phyloP scores from a whole-genome alignment of 2,329 filamentous ascomycete genomes.

The Penicillium sp. region DNA sequence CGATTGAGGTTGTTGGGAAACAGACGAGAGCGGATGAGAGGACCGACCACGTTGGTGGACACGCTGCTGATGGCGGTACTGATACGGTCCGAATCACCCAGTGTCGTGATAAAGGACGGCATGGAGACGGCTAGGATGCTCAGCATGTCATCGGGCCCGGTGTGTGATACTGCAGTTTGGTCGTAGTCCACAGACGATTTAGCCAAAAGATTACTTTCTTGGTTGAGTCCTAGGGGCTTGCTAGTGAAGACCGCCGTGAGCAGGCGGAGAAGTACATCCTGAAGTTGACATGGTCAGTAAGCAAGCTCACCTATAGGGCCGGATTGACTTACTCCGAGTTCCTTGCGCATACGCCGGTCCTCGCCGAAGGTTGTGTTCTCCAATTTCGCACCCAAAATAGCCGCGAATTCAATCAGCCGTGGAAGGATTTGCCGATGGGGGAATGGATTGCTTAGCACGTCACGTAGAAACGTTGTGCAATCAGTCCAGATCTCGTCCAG shows the following conservation, averaged over 20 bases:
- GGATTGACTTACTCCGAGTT: constrained; percentile 65
- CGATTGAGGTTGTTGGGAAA: constrained; percentile 81
- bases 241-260: constrained; percentile 93
- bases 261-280: constrained; percentile 85
- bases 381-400: constrained; percentile 86
- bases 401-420: constrained; percentile 78
- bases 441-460: constrained; percentile 87
- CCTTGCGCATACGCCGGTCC: constrained; percentile 83
- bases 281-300: constrained; percentile 19
- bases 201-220: constrained; percentile 46
- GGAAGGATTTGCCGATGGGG: constrained; percentile 89
- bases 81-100: constrained; percentile 81
- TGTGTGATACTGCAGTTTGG: constrained; percentile 31
- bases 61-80: constrained; percentile 72
- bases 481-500: constrained; percentile 98
- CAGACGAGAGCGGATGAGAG: constrained; percentile 72
- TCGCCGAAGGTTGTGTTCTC: constrained; percentile 98
- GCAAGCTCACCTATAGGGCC: not conserved
- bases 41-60: constrained; percentile 74
- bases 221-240: constrained; percentile 67
- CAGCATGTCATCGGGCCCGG: constrained; percentile 68
- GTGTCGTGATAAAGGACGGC: constrained; percentile 72
- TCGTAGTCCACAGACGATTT: constrained; percentile 42
- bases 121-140: constrained; percentile 73
- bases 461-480: constrained; percentile 82